phyloP scores from a whole-genome alignment of 495 filamentous ascomycete genomes.

The Talaromyces ruber region DNA sequence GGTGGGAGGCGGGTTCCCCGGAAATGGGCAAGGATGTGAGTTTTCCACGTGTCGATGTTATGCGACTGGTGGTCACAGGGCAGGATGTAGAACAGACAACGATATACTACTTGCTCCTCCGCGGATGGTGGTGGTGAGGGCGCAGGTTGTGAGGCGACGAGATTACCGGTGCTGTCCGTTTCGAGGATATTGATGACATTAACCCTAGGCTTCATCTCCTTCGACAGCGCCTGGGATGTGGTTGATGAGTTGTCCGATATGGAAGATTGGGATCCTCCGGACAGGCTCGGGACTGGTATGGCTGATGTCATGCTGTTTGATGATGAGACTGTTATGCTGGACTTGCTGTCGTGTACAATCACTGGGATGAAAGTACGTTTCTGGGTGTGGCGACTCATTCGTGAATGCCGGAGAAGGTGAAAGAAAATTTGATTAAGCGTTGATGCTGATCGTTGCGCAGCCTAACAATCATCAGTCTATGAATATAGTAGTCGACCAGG shows the following conservation, averaged over 20 bases:
- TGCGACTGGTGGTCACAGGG: constrained; percentile 34
- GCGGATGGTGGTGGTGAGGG: not conserved
- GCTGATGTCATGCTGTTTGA: constrained; percentile 3
- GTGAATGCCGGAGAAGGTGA: not conserved
- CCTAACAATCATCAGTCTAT: not conserved
- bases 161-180: constrained; percentile 5
- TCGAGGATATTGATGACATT: constrained; percentile 5
- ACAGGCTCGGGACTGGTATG: constrained; percentile 6
- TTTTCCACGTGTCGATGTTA: constrained; percentile 26
- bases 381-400: constrained; percentile 1
- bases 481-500: not conserved
- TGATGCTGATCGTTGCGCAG: not conserved
- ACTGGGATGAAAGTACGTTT: not conserved
- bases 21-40: constrained; percentile 36
- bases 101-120: not conserved
- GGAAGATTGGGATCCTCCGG: constrained; percentile 2
- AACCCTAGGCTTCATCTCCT: not conserved
- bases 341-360: not conserved
- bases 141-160: not conserved
- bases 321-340: not conserved
- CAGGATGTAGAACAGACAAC: constrained; percentile 35
- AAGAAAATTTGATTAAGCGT: not conserved
- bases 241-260: constrained; percentile 2
- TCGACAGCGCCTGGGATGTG: not conserved
- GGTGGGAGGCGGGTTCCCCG: constrained; percentile 27